A percentile compares a stretch with the other conserved stretches of the same genome.
Conservation (phyloP, 805 yeast species). For the Hanseniaspora taiwanica region DNA sequence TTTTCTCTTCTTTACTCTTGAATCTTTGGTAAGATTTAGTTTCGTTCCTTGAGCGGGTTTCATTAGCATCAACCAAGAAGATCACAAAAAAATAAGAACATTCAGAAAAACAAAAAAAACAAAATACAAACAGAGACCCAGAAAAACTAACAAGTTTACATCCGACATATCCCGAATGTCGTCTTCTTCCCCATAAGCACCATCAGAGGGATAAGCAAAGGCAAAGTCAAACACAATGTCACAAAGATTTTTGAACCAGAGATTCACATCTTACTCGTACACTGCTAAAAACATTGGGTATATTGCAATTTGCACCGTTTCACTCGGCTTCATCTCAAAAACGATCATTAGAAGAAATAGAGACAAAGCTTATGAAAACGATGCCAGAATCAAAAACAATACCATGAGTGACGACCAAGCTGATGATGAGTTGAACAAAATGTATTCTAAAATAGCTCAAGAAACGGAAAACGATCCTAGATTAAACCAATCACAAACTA, state of each 20-base stretch:
- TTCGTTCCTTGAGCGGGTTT: too few relatives aligned
- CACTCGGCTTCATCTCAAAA: slow-evolving; percentile 16
- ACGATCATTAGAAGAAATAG: slow-evolving; percentile 24
- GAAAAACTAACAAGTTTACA: too few relatives aligned
- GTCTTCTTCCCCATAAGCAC: too few relatives aligned
- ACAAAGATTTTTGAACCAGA: too few relatives aligned
- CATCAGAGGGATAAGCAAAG: too few relatives aligned
- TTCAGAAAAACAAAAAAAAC: too few relatives aligned
- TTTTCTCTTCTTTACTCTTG: not conserved
- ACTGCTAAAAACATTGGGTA: slow-evolving; percentile 21
- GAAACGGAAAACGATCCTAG: slow-evolving; percentile 1
- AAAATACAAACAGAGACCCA: too few relatives aligned
- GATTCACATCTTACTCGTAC: slow-evolving; percentile 7
- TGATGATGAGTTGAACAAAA: slow-evolving; percentile 11
- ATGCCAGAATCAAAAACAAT: slow-evolving; percentile 11
- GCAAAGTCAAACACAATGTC: too few relatives aligned
- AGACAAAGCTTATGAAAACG: slow-evolving; percentile 25
- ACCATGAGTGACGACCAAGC: slow-evolving; percentile 5
- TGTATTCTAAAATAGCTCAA: not conserved
- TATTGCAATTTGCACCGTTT: slow-evolving; percentile 17
- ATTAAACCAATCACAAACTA: slow-evolving; percentile 22
- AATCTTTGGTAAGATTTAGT: too few relatives aligned
- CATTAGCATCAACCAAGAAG: too few relatives aligned
- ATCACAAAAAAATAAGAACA: too few relatives aligned
- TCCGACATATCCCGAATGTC: too few relatives aligned